Evolutionary conservation across 1,284 basidiomycete genomes (phyloP).

Genomic region (Pseudozyma pruni): DNA sequence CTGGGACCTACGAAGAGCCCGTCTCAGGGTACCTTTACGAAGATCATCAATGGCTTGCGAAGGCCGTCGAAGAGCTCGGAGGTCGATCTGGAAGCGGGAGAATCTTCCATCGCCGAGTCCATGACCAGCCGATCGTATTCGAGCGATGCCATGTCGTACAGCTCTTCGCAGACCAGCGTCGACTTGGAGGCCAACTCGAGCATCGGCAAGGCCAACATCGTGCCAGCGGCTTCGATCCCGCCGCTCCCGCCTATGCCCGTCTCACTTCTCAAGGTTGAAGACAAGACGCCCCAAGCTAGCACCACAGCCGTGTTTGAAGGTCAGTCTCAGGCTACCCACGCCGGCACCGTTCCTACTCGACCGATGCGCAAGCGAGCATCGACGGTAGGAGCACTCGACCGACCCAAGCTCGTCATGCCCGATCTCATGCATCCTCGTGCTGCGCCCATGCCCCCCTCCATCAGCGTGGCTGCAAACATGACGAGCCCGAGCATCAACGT

Average conservation of each 20-base stretch:
- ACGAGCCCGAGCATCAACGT: constrained; percentile 16
- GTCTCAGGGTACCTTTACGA: constrained; percentile 39
- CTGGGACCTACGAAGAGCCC: constrained; percentile 34
- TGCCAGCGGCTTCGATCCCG: constrained; percentile 33
- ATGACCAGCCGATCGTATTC: constrained; percentile 21
- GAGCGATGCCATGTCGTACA: constrained; percentile 39
- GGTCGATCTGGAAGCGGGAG: constrained; percentile 36
- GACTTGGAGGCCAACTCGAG: constrained; percentile 40
- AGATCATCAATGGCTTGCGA: constrained; percentile 28
- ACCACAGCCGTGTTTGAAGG: constrained; percentile 10
- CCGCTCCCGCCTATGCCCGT: constrained; percentile 43
- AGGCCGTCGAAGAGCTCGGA: constrained; percentile 10
- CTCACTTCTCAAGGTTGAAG: constrained; percentile 23
- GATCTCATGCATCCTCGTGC: constrained; percentile 41
- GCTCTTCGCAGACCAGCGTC: constrained; percentile 47
- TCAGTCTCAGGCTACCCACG: not conserved
- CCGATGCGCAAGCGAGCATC: constrained; percentile 32
- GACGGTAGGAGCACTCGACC: constrained; percentile 39
- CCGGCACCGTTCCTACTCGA: not conserved
- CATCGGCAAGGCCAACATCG: constrained; percentile 47
- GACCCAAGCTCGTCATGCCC: constrained; percentile 27
- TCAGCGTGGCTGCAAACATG: constrained; percentile 2
- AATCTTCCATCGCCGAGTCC: constrained; percentile 18
- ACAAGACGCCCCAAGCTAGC: constrained; percentile 12
- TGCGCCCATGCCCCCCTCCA: constrained; percentile 33